Evolutionary conservation across 2,329 filamentous ascomycete species (phyloP).

Genomic region (Teratosphaeria zuluensis): DNA sequence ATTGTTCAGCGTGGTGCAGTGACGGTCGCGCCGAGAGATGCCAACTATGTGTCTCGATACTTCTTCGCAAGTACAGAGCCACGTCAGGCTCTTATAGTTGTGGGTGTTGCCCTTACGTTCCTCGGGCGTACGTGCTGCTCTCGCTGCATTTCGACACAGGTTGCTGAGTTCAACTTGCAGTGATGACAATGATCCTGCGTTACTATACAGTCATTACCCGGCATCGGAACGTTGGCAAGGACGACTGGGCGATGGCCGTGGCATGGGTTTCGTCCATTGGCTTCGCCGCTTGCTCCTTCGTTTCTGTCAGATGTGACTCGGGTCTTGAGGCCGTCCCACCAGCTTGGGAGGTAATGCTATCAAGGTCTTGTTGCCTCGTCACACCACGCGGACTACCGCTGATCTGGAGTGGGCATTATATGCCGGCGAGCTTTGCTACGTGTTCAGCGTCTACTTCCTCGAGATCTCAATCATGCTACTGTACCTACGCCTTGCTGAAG

Average conservation of each 20-base stretch:
- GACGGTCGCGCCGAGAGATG: background rate
- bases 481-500: constrained; percentile 29
- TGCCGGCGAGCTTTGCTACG: constrained; percentile 28
- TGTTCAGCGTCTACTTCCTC: constrained; percentile 31
- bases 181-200: constrained; percentile 8
- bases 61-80: background rate
- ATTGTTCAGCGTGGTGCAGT: background rate
- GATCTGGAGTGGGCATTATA: constrained; percentile 13
- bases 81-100: background rate
- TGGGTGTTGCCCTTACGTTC: constrained; percentile 2
- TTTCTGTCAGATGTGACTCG: constrained; percentile 15
- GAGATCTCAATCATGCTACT: constrained; percentile 32
- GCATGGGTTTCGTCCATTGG: constrained; percentile 11
- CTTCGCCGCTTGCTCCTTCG: constrained; percentile 10
- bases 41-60: background rate
- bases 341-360: constrained; percentile 12
- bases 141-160: background rate
- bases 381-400: background rate
- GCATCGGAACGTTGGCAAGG: constrained; percentile 10
- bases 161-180: background rate
- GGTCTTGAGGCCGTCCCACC: constrained; percentile 10
- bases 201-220: constrained; percentile 9
- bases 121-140: background rate
- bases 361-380: constrained; percentile 4
- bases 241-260: constrained; percentile 13